Base-by-base conservation (phyloP, 2,329 filamentous ascomycete species). In the Truncatella angustata region DNA sequence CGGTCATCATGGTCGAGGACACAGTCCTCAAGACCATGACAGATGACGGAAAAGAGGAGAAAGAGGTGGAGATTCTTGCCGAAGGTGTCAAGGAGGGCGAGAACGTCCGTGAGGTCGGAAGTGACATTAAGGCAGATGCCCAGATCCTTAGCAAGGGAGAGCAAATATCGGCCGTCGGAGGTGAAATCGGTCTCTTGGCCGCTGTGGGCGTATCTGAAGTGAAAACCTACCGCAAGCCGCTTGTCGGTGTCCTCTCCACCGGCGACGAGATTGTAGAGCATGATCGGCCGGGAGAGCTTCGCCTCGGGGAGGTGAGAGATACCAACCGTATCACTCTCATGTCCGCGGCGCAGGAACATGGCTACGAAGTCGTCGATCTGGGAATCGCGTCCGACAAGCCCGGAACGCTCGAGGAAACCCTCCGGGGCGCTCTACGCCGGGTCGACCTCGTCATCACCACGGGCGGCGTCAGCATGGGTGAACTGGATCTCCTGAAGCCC, bases 1-100 rank as follows among this genome's bases (percentile, higher is more conserved):
- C 93, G 0, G 92, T 99, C 4, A 87, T 97, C 43, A 97, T 95
- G 91, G 94, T 99, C 0, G 94, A 99, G 72, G 94, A 97, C 64
- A 99, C 94, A 0, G 72, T 86, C 1, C 75, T 99, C 4, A 84
- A 81, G 54, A 85, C 82, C 2, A 84, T 83, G 69, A 94, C 91
- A 0, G 85, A 88, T 0, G 90, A 96, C 60, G 89, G 86, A 0
- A 79, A 78, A 47, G 94, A 99, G 71, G 94, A 99, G 69, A 86
- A 86, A 45, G 88, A 91, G 55, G 82, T 99, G 2, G 90, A 96
- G 66, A 92, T 99, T 34, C 75, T 96, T 2, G 91, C 90, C 0
- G 84, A 86, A 24, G 83, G 82, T 7, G 84, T 97, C 45, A 82
- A 83, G 48, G 73, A 83, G 3, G 89, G 88, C 18, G 91, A 97